Evolutionary conservation across 2,329 filamentous ascomycete species (phyloP).

Genomic region (Cadophora sp.): DNA sequence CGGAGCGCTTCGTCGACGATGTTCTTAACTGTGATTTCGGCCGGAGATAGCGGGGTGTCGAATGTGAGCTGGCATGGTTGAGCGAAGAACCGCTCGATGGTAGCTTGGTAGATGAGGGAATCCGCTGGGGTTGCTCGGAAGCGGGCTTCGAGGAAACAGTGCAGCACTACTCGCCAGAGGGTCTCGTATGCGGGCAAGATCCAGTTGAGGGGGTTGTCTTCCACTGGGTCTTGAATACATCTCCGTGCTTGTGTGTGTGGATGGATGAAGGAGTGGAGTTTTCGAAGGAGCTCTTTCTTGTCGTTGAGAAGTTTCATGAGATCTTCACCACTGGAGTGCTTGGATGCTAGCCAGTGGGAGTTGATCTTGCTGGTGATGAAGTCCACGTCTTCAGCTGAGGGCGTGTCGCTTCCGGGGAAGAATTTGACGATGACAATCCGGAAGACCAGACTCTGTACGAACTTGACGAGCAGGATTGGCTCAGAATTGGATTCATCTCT

Average conservation of each 20-base stretch:
- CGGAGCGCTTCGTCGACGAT: constrained; percentile 31
- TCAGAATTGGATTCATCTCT: not conserved
- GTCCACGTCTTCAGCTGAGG: constrained; percentile 21
- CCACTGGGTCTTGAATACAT: not conserved
- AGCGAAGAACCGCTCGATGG: not conserved
- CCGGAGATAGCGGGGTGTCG: not conserved
- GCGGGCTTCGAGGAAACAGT: constrained; percentile 29
- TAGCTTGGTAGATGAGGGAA: not conserved
- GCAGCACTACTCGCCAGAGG: constrained; percentile 27
- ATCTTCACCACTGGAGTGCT: not conserved
- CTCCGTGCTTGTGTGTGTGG: not conserved
- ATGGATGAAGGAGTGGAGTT: not conserved
- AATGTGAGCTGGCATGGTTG: not conserved
- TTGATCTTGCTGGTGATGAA: constrained; percentile 29
- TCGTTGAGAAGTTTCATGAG: not conserved
- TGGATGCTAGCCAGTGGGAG: constrained; percentile 13
- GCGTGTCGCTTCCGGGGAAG: constrained; percentile 18
- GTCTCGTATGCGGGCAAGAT: constrained; percentile 32
- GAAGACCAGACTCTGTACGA: constrained; percentile 29
- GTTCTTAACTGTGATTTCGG: constrained; percentile 9
- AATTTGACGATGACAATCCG: constrained; percentile 26
- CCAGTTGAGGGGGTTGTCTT: constrained; percentile 28
- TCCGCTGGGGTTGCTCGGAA: constrained; percentile 18
- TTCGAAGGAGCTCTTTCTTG: not conserved
- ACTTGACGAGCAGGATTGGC: constrained; percentile 2